Percentiles rank a stretch among this genome's conserved stretches.
These are phyloP conservation scores for Ceratocystis diversiconidia DNA, from an alignment of 2,329 filamentous ascomycete species.

Conservation along the genomic window DNA sequence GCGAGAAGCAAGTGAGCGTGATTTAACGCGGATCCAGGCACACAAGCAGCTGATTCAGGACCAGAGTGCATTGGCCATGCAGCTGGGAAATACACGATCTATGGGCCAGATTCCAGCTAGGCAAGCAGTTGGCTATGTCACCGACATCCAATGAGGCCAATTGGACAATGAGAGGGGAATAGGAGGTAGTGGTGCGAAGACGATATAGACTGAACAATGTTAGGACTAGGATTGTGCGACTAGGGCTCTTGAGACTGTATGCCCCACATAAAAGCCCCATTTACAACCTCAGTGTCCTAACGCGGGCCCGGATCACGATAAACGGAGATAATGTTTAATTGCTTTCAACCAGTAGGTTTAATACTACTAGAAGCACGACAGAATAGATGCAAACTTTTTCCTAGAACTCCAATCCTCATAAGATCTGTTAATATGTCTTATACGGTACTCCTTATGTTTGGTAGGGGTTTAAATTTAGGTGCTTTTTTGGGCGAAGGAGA, in stretches of 20 bases:
- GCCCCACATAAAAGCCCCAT: constrained; percentile 13
- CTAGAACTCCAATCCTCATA: not conserved
- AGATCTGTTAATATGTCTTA: not conserved
- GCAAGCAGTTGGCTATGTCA: constrained; percentile 43
- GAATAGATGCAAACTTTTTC: not conserved
- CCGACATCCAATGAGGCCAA: constrained; percentile 1
- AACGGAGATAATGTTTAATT: not conserved
- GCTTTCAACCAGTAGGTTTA: not conserved
- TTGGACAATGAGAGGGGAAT: not conserved
- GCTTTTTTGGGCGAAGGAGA: not conserved
- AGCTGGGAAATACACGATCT: constrained; percentile 30
- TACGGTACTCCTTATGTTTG: not conserved
- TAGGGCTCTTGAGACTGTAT: not conserved
- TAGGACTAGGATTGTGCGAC: not conserved
- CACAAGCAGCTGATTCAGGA: constrained; percentile 40
- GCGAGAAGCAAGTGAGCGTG: constrained; percentile 31
- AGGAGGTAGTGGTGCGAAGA: not conserved
- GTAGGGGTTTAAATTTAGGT: not conserved
- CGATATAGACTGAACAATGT: not conserved
- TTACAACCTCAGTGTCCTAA: constrained; percentile 16
- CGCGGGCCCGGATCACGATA: not conserved
- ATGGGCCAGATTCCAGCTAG: constrained; percentile 22
- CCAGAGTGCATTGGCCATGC: constrained; percentile 29
- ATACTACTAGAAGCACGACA: not conserved
- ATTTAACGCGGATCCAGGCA: constrained; percentile 33